phyloP scores from a whole-genome alignment of 495 filamentous ascomycete species.

The Hypoxylon intermedium region DNA sequence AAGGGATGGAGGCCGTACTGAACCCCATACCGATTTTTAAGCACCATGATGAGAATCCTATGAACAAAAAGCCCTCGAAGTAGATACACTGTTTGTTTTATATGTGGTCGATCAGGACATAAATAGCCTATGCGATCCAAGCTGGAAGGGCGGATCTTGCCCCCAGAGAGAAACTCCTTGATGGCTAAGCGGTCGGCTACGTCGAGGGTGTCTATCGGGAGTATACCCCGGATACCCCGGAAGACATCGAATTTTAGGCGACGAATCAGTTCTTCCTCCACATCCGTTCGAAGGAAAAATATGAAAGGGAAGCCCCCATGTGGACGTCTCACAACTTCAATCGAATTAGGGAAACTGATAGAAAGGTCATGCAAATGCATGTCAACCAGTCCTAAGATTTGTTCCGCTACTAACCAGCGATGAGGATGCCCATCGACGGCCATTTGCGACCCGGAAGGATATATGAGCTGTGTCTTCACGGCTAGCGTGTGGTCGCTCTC shows the following conservation, averaged over 20 bases:
- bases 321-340: constrained; percentile 51
- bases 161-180: constrained; percentile 40
- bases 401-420: constrained; percentile 52
- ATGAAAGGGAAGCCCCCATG: constrained; percentile 51
- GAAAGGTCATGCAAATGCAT: constrained; percentile 47
- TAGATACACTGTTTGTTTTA: constrained; percentile 34
- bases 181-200: constrained; percentile 47
- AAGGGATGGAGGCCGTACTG: constrained; percentile 51
- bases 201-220: constrained; percentile 35
- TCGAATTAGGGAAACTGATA: constrained; percentile 48
- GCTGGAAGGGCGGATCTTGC: constrained; percentile 22
- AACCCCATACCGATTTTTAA: constrained; percentile 52
- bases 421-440: constrained; percentile 58
- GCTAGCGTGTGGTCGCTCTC: constrained; percentile 72
- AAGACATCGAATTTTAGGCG: constrained; percentile 49
- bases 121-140: constrained; percentile 31
- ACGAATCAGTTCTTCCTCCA: constrained; percentile 50
- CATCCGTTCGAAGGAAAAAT: constrained; percentile 54
- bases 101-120: constrained; percentile 38
- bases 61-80: constrained; percentile 49
- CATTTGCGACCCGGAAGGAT: constrained; percentile 57
- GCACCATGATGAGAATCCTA: constrained; percentile 45
- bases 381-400: constrained; percentile 44
- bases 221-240: constrained; percentile 39
- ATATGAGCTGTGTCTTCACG: constrained; percentile 58